A percentile compares a stretch with the other conserved stretches of the same genome.
phyloP scores from a whole-genome alignment of 176 grass and related monocot genomes.

The Guadua angustifolia region DNA sequence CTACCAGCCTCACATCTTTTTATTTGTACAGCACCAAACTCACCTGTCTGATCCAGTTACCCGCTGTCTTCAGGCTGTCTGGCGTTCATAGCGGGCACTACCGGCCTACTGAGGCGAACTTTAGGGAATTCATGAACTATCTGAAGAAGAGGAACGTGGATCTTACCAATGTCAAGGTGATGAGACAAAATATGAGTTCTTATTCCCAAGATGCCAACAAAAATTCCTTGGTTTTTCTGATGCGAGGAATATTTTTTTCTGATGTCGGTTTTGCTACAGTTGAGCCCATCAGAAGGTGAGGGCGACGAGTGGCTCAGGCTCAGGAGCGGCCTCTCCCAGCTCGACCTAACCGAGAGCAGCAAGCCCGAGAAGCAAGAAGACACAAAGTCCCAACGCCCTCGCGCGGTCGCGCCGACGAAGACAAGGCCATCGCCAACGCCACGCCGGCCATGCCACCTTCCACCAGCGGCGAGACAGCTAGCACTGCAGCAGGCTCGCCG shows the following conservation, averaged over 20 bases:
- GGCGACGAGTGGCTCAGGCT: conserved; percentile 49
- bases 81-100: conserved; percentile 95
- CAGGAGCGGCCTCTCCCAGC: conserved; percentile 41
- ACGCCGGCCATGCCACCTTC: no score
- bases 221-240: not conserved
- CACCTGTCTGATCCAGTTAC: conserved; percentile 35
- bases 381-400: no score
- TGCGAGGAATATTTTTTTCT: no score
- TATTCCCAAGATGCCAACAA: not conserved
- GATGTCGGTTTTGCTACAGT: conserved; percentile 58
- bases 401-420: no score
- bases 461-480: no score
- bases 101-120: conserved; percentile 88
- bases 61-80: conserved; percentile 66
- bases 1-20: not conserved
- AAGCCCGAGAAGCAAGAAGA: no score
- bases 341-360: conserved; percentile 21
- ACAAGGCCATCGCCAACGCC: no score
- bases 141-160: conserved; percentile 71
- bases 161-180: conserved; percentile 84
- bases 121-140: conserved; percentile 80
- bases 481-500: no score
- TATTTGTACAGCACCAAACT: not conserved
- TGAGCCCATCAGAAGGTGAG: conserved; percentile 62
- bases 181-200: not conserved